These are phyloP conservation scores for Aspergillus sp. DNA, from an alignment of 2,329 filamentous ascomycete genomes.

Conservation along the genomic window DNA sequence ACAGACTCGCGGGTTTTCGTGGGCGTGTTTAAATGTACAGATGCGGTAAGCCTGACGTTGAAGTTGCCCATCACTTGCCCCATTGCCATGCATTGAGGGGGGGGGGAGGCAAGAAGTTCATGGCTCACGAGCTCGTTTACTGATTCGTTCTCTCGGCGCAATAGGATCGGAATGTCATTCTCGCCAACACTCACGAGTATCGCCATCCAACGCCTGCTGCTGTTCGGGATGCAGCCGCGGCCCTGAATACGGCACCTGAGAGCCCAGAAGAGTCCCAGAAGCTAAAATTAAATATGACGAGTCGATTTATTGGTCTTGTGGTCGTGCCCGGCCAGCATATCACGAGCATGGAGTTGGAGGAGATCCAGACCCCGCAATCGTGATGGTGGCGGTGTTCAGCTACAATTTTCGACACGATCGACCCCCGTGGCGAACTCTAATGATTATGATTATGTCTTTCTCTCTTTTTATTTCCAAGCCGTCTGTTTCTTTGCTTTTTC, in stretches of 20 bases:
- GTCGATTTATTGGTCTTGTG: conserved; percentile 82
- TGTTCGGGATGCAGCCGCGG: conserved; percentile 43
- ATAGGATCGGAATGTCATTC: conserved; percentile 84
- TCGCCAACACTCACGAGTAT: conserved; percentile 86
- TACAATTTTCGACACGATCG: conserved; percentile 2
- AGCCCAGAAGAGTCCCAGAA: conserved; percentile 23
- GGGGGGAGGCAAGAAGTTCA: conserved; percentile 8
- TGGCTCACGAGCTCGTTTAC: conserved; percentile 2
- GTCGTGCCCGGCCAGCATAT: conserved; percentile 87
- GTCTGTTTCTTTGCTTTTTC: conserved; percentile 1
- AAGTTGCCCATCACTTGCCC: background rate
- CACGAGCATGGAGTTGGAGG: conserved; percentile 83
- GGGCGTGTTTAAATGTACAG: conserved; percentile 90
- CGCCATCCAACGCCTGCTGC: conserved; percentile 65
- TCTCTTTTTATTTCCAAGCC: background rate
- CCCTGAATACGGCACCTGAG: conserved; percentile 28
- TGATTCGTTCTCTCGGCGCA: conserved; percentile 14
- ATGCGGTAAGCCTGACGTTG: conserved; percentile 63
- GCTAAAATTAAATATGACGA: conserved; percentile 71
- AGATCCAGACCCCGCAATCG: conserved; percentile 48
- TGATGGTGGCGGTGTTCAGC: conserved; percentile 11
- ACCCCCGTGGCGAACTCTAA: conserved; percentile 9
- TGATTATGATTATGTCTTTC: background rate
- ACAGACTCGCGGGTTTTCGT: conserved; percentile 86
- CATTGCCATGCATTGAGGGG: background rate